Conservation (phyloP, 225 moss, liverwort and hornwort genomes). For the Straminergon stramineum region DNA sequence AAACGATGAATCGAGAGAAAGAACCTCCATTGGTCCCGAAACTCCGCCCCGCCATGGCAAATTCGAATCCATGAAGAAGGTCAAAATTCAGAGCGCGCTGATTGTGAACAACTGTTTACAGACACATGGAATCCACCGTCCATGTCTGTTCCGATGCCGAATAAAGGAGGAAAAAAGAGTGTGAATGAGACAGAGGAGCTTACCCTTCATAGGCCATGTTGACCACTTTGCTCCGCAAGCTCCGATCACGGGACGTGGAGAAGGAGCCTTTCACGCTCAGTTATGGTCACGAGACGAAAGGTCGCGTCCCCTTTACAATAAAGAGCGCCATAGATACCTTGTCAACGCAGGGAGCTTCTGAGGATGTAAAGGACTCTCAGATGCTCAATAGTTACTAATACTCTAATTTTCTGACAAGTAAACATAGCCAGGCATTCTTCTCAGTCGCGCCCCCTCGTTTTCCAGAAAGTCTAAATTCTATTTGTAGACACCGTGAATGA, state of each 20-base stretch:
- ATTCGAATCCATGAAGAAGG: neutral
- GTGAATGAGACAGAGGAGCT: neutral
- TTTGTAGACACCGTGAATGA: neutral
- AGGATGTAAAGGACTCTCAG: neutral
- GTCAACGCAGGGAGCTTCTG: neutral
- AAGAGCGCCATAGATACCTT: neutral
- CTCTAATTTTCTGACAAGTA: neutral
- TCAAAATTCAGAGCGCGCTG: neutral
- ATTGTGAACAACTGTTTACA: neutral
- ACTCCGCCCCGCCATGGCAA: neutral
- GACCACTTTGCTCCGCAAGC: slow-evolving; percentile 1
- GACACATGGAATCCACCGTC: neutral
- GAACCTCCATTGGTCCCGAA: neutral
- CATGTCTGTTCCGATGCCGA: neutral
- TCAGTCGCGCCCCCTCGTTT: slow-evolving; percentile 12
- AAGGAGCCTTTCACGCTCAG: neutral
- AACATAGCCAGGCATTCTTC: neutral
- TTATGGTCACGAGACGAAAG: neutral
- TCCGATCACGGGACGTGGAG: neutral
- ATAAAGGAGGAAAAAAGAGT: neutral
- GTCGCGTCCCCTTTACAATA: slow-evolving; percentile 5
- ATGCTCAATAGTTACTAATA: neutral
- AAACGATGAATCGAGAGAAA: neutral
- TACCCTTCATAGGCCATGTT: slow-evolving; percentile 22
- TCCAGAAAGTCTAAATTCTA: neutral